Base-by-base conservation (phyloP, 805 yeast genomes). In the Kluyveromyces siamensis region DNA sequence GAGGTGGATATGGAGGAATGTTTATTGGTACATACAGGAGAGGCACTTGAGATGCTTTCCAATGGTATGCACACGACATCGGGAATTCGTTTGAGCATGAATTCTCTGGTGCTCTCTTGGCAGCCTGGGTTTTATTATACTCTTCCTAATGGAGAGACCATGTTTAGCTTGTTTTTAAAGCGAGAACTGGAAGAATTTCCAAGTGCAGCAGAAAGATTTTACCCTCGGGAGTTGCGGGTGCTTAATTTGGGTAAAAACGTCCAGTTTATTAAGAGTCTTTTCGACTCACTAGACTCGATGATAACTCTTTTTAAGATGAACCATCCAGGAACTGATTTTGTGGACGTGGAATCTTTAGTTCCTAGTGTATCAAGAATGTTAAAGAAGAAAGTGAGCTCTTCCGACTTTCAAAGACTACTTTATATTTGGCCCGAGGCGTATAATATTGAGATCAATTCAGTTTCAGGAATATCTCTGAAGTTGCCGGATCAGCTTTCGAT, bases 291-390 rank as follows among this genome's bases (percentile, higher is more conserved):
- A 35, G 67, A 63, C 35, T 57, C 65, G 7, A 57, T 63, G 8
- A 19, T 65, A n/a, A 59, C 67, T 3, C 49, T 65, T 37, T 52
- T 58, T 44, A 47, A 58, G n/a, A 57, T 62, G 27, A 55, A 64
- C 16, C 45, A 53, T 9, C 51, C 56, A 6, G 46, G 51, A 11
- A 36, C 51, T 2, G 48, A 49, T 14, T 50, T 59, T 2, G 55
- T 60, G 11, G 59, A 55, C 33, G 45, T 63, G 27, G 48, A 53
- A 27, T 39, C 52, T 6, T 18, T 65, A 17, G 45, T 65, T 39
- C 66, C 67, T 19, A 64, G 62, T 44, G 54, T 63, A 35, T 55
- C 63, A 2, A 62, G 58, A 40, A 58, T 65, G 62, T 48, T 62
- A 54, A 51, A 52, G 30, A 51, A 48, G 25, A 63, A 62, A 40